Conservation (phyloP, 2,329 filamentous ascomycete genomes). For the Nemania sp. region DNA sequence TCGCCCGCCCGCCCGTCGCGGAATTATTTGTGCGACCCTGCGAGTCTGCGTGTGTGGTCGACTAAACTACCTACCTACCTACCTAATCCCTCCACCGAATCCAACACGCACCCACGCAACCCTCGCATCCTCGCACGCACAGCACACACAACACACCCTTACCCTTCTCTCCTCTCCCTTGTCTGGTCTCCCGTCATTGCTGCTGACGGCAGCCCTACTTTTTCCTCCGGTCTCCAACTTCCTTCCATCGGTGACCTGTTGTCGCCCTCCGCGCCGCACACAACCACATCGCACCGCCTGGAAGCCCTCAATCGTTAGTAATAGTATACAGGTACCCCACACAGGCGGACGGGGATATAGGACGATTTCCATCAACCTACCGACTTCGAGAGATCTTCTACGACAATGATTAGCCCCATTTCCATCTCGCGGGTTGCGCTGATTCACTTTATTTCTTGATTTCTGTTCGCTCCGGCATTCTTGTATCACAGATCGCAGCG, state of each 20-base stretch:
- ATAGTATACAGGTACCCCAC: constrained; percentile 24
- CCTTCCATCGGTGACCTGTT: constrained; percentile 32
- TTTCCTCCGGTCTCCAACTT: constrained; percentile 31
- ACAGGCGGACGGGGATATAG: constrained; percentile 27
- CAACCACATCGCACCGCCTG: constrained; percentile 34
- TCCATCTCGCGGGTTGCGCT: constrained; percentile 63
- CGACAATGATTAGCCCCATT: constrained; percentile 68
- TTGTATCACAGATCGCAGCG: constrained; percentile 38
- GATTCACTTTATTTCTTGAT: constrained; percentile 68
- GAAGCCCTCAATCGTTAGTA: constrained; percentile 31
- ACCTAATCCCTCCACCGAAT: constrained; percentile 37
- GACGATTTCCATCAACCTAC: constrained; percentile 45
- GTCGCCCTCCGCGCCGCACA: constrained; percentile 37
- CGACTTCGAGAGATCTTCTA: constrained; percentile 55
- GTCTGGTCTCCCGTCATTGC: constrained; percentile 38
- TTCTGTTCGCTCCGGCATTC: constrained; percentile 48
- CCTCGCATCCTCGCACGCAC: too few species aligned
- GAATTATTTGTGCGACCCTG: constrained; percentile 33
- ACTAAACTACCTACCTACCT: too few species aligned
- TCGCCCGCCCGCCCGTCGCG: constrained; percentile 21
- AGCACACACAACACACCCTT: too few species aligned
- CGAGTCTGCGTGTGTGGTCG: constrained; percentile 19
- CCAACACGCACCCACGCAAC: constrained; percentile 21
- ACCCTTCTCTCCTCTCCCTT: constrained; percentile 31
- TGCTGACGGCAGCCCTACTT: constrained; percentile 44